A percentile compares a stretch with the other conserved stretches of the same genome.
These are phyloP conservation scores for Irpex sp. DNA, from an alignment of 1,284 basidiomycete species.

Conservation along the genomic window DNA sequence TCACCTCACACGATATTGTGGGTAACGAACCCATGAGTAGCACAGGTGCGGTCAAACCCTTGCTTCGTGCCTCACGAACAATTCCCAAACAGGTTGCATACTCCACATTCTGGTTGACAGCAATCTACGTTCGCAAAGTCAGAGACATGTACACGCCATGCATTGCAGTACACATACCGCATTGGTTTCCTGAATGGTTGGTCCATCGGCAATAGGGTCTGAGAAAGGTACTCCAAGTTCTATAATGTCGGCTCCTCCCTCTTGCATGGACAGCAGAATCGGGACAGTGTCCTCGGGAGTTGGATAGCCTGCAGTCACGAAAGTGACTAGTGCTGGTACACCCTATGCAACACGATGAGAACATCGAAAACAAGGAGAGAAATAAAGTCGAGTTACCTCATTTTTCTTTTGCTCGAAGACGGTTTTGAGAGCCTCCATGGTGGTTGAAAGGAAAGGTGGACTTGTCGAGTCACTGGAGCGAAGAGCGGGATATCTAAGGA, in stretches of 20 bases:
- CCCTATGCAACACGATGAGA: constrained; percentile 38
- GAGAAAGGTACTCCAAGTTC: constrained; percentile 97
- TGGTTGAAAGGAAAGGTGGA: constrained; percentile 12
- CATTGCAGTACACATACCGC: constrained; percentile 54
- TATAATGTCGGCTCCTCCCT: constrained; percentile 92
- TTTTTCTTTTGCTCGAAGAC: constrained; percentile 73
- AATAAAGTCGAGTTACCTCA: constrained; percentile 41
- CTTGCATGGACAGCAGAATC: constrained; percentile 87
- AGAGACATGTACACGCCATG: too few species aligned
- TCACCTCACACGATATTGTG: not conserved
- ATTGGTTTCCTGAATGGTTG: constrained; percentile 90
- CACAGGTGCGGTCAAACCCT: constrained; percentile 85
- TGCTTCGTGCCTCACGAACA: constrained; percentile 74
- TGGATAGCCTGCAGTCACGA: constrained; percentile 91
- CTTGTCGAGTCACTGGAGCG: constrained; percentile 12
- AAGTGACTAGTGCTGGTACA: constrained; percentile 77
- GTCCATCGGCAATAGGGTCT: constrained; percentile 95
- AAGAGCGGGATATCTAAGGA: not conserved
- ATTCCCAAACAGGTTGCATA: constrained; percentile 76
- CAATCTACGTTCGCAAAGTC: constrained; percentile 50
- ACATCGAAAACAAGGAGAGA: not conserved
- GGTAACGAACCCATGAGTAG: constrained; percentile 82
- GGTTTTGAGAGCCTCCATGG: constrained; percentile 75
- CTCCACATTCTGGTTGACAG: constrained; percentile 76
- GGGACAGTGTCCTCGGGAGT: constrained; percentile 78